Evolutionary conservation across 2,329 filamentous ascomycete species (phyloP).

Genomic region (Metarhizium album): DNA sequence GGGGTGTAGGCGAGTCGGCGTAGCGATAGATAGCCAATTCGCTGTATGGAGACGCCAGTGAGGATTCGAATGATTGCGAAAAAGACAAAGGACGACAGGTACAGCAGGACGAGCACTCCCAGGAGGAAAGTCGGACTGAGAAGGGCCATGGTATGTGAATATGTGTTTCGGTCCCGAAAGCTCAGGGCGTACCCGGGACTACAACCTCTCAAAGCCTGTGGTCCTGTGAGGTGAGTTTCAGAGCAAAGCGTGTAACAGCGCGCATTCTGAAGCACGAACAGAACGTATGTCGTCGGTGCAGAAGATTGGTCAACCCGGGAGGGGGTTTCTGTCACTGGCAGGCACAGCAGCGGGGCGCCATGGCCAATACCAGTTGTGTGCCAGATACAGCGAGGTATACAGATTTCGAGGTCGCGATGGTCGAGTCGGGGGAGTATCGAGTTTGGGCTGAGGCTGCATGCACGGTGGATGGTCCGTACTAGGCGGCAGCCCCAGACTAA

Average conservation of each 20-base stretch:
- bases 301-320: conserved; percentile 1
- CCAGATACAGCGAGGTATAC: neutral
- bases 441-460: neutral
- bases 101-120: conserved; percentile 74
- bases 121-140: conserved; percentile 73
- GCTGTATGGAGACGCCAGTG: conserved; percentile 90
- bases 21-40: conserved; percentile 85
- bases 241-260: neutral
- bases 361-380: neutral
- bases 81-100: conserved; percentile 83
- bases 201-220: neutral
- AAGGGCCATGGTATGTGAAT: conserved; percentile 42
- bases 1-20: conserved; percentile 84
- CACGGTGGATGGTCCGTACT: neutral
- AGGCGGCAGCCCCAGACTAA: neutral
- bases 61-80: conserved; percentile 88
- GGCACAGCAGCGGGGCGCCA: conserved; percentile 2
- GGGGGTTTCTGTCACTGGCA: conserved; percentile 3
- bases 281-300: neutral
- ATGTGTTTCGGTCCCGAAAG: neutral
- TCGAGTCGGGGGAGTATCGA: neutral
- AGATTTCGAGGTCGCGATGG: no score
- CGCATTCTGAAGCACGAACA: neutral
- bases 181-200: neutral
- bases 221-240: neutral